Evolutionary conservation across 306 rosid genomes (phyloP).

Genomic region (Echinosophora koreensis): DNA sequence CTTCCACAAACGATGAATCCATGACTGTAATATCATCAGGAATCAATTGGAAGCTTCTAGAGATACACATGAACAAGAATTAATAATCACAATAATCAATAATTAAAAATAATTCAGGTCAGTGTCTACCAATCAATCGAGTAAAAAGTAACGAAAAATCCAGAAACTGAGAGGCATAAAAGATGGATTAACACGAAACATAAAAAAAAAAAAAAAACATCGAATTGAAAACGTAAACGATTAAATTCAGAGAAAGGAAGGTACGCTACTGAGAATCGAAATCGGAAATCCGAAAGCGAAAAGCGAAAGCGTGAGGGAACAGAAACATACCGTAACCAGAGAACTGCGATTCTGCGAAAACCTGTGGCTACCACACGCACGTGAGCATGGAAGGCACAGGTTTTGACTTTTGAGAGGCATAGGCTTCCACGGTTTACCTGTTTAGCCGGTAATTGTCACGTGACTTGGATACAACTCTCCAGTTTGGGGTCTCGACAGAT

Average conservation of each 20-base stretch:
- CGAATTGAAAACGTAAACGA: slow-evolving; percentile 12
- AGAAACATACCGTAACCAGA: slow-evolving; percentile 31
- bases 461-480: neutral
- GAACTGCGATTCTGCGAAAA: slow-evolving; percentile 34
- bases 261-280: neutral
- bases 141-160: neutral
- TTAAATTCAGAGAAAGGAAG: slow-evolving; percentile 10
- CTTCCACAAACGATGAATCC: slow-evolving; percentile 1
- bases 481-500: neutral
- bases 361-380: slow-evolving; percentile 68
- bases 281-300: slow-evolving; percentile 14
- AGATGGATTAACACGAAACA: slow-evolving; percentile 33
- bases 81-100: slow-evolving; percentile 10
- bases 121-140: neutral
- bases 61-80: neutral
- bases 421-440: neutral
- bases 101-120: neutral
- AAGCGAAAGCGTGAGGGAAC: slow-evolving; percentile 20
- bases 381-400: slow-evolving; percentile 13
- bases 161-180: slow-evolving; percentile 13
- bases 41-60: slow-evolving; percentile 24
- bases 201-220: neutral
- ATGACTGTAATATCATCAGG: neutral
- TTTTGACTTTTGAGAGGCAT: neutral
- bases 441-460: slow-evolving; percentile 28